Conservation (phyloP, 1,284 basidiomycete genomes). For the Trametes hirsuta region DNA sequence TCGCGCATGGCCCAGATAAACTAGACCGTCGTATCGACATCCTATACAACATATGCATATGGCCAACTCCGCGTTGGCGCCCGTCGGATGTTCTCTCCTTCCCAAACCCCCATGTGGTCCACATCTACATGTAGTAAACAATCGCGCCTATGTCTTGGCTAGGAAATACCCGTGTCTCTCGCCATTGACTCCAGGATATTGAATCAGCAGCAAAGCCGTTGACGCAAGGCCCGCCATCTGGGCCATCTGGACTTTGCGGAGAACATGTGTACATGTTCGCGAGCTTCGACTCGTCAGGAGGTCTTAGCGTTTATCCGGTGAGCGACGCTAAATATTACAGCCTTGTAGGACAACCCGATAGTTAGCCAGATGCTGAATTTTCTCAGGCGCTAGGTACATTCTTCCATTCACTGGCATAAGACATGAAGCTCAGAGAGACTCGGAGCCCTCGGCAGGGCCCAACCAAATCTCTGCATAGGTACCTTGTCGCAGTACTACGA, state of each 20-base stretch:
- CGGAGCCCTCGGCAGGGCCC: neutral
- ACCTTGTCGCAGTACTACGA: conserved; percentile 3
- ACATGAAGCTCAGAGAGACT: neutral
- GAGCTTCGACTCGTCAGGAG: too few species aligned
- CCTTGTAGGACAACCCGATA: too few species aligned
- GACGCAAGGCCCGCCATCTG: too few species aligned
- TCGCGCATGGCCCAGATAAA: conserved; percentile 10
- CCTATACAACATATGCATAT: neutral
- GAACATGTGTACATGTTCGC: too few species aligned
- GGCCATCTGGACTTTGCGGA: too few species aligned
- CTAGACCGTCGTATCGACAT: neutral
- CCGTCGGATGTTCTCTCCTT: conserved; percentile 1
- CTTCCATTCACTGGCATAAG: neutral
- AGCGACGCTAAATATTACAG: too few species aligned
- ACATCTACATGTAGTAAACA: neutral
- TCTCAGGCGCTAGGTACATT: conserved; percentile 1
- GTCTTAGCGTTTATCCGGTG: too few species aligned
- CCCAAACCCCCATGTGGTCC: conserved; percentile 10
- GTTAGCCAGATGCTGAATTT: neutral
- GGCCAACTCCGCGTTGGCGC: conserved; percentile 1
- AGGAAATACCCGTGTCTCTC: too few species aligned
- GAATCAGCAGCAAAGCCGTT: too few species aligned
- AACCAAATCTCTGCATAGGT: conserved; percentile 1
- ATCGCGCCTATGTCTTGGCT: too few species aligned
- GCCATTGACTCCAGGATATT: too few species aligned